Conservation (phyloP, 176 grass and related monocot species). For the Calamus simplicifolius region DNA sequence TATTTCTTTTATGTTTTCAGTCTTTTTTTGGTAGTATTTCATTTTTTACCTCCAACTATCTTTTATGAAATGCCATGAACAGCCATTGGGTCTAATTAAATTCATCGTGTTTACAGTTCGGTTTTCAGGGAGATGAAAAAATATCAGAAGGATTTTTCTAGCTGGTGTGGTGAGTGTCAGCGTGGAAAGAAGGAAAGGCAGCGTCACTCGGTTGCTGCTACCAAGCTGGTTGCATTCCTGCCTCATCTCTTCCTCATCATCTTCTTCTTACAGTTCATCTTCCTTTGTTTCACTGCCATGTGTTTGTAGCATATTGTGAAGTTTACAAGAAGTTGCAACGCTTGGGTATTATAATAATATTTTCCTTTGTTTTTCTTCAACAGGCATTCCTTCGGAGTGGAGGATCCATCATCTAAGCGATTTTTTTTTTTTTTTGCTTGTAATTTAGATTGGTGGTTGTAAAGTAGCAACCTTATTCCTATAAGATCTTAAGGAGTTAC, state of each 20-base stretch:
- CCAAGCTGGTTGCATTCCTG: slow-evolving; percentile 50
- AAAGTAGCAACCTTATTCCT: slow-evolving; percentile 3
- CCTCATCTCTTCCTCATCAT: neutral
- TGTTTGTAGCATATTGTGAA: neutral
- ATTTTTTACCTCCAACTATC: neutral
- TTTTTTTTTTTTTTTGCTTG: slow-evolving; percentile 25
- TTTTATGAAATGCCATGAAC: slow-evolving; percentile 12
- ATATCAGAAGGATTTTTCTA: slow-evolving; percentile 88
- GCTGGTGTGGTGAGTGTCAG: slow-evolving; percentile 85
- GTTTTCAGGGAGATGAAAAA: slow-evolving; percentile 90
- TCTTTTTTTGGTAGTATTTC: no score
- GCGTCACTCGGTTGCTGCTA: slow-evolving; percentile 65
- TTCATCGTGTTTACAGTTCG: slow-evolving; percentile 50
- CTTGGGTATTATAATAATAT: slow-evolving; percentile 12
- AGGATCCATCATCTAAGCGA: slow-evolving; percentile 48
- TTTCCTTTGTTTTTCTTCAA: slow-evolving; percentile 18
- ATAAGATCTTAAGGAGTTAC: neutral
- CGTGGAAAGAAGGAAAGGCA: slow-evolving; percentile 75
- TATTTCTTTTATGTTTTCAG: no score
- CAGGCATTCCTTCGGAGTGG: slow-evolving; percentile 84
- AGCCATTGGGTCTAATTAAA: slow-evolving; percentile 16
- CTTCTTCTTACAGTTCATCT: neutral
- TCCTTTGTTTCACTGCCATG: neutral
- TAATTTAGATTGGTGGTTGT: slow-evolving; percentile 3
- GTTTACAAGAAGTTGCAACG: no score